phyloP scores from a whole-genome alignment of 352 stramenopile species.

The Phytophthora citrophthora region DNA sequence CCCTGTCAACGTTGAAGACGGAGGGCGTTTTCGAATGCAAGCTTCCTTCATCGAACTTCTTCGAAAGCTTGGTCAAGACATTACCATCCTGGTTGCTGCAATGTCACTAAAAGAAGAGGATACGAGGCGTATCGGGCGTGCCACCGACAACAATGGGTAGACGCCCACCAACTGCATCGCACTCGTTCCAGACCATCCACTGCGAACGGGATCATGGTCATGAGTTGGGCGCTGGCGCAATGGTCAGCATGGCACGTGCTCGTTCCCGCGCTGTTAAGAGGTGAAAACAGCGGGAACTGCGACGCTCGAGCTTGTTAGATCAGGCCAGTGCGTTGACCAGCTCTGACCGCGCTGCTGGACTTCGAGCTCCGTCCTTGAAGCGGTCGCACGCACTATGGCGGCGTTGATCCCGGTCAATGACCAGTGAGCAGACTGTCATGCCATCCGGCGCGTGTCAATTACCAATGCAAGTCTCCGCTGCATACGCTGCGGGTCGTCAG shows the following conservation, averaged over 20 bases:
- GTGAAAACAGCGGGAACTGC: neutral
- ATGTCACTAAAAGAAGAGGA: too few species aligned
- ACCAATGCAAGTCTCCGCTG: constrained; percentile 10
- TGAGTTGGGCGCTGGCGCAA: neutral
- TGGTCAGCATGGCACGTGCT: neutral
- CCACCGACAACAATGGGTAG: too few species aligned
- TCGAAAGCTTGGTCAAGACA: too few species aligned
- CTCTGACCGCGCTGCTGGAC: constrained; percentile 2
- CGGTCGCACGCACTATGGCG: constrained; percentile 1
- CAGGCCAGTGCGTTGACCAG: constrained; percentile 10
- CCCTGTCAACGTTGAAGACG: too few species aligned
- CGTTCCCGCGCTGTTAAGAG: neutral
- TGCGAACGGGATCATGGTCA: too few species aligned
- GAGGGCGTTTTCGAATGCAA: too few species aligned
- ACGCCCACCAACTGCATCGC: too few species aligned
- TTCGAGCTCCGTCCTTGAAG: constrained; percentile 12
- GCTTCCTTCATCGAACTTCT: too few species aligned
- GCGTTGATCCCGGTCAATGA: constrained; percentile 7
- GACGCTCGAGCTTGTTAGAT: constrained; percentile 3
- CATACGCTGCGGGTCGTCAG: neutral
- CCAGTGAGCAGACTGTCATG: neutral
- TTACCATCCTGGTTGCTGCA: too few species aligned
- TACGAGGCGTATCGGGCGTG: too few species aligned
- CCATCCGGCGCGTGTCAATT: constrained; percentile 8
- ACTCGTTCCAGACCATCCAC: too few species aligned